Percentiles rank a stretch among this genome's conserved stretches.
These are phyloP conservation scores for Parasitella parasitica DNA, from an alignment of 371 early-diverging fungal species.

Conservation along the genomic window DNA sequence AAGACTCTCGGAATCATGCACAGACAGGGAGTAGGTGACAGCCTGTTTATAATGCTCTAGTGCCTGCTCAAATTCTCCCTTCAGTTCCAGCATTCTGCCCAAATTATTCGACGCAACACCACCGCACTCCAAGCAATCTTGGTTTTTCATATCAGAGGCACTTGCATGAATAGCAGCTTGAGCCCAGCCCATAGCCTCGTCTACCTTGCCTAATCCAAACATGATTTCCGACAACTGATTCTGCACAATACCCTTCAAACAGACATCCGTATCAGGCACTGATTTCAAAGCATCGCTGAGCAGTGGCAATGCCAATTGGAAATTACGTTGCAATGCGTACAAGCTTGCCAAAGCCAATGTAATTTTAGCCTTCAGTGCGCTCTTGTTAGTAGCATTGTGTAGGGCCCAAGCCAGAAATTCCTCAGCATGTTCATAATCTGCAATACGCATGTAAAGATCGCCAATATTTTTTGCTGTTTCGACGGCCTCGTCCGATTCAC, in stretches of 20 bases:
- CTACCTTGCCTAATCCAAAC: slow-evolving; percentile 43
- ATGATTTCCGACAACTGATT: slow-evolving; percentile 50
- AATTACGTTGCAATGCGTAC: slow-evolving; percentile 48
- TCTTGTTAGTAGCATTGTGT: slow-evolving; percentile 11
- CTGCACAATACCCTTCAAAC: slow-evolving; percentile 47
- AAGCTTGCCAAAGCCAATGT: slow-evolving; percentile 43
- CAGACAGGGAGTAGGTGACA: slow-evolving; percentile 26
- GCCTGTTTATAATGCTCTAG: slow-evolving; percentile 45
- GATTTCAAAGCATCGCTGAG: slow-evolving; percentile 36
- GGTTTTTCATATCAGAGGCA: slow-evolving; percentile 10
- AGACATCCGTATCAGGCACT: slow-evolving; percentile 28
- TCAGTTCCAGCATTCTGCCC: slow-evolving; percentile 44
- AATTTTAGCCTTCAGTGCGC: slow-evolving; percentile 23
- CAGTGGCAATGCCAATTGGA: slow-evolving; percentile 42
- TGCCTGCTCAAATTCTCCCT: slow-evolving; percentile 42
- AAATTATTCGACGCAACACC: slow-evolving; percentile 51
- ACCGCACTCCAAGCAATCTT: slow-evolving; percentile 55
- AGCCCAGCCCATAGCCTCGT: slow-evolving; percentile 57
- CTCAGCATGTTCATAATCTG: slow-evolving; percentile 52
- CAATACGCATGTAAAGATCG: slow-evolving; percentile 52
- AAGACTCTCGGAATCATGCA: slow-evolving; percentile 29
- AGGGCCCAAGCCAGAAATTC: slow-evolving; percentile 52
- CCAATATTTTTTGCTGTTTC: slow-evolving; percentile 49
- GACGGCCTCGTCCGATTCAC: not conserved
- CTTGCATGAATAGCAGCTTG: slow-evolving; percentile 47